Percentiles rank a stretch among this genome's conserved stretches.
These are phyloP conservation scores for Mayamaea pseudoterrestris DNA, from an alignment of 108 stramenopile species.

Conservation along the genomic window DNA sequence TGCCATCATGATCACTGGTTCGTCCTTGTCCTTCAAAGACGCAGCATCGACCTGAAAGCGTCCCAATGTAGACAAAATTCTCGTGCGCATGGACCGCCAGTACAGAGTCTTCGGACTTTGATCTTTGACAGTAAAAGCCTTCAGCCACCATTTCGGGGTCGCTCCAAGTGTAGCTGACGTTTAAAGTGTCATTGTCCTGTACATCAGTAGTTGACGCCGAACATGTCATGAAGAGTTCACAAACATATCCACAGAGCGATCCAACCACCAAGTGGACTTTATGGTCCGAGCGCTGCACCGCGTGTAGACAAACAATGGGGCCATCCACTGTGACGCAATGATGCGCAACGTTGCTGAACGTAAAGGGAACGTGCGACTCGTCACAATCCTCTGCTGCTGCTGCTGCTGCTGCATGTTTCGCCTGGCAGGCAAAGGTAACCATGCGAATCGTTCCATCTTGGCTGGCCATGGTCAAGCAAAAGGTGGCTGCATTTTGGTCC, in stretches of 20 bases:
- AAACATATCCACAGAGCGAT: slow-evolving; percentile 41
- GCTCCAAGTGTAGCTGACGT: slow-evolving; percentile 18
- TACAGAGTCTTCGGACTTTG: slow-evolving; percentile 26
- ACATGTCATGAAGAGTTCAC: slow-evolving; percentile 2
- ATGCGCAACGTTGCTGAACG: slow-evolving; percentile 6
- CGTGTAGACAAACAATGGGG: slow-evolving; percentile 15
- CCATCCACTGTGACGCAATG: slow-evolving; percentile 34
- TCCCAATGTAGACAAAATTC: slow-evolving; percentile 20
- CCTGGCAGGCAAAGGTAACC: slow-evolving; percentile 7
- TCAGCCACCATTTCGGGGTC: slow-evolving; percentile 31
- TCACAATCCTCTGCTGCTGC: slow-evolving; percentile 5
- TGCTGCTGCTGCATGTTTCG: too few species aligned
- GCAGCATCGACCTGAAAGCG: slow-evolving; percentile 16
- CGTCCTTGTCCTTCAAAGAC: slow-evolving; percentile 14
- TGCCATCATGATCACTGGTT: too few species aligned
- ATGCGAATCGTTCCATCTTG: slow-evolving; percentile 39
- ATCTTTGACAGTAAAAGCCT: slow-evolving; percentile 4
- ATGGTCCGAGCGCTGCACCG: not conserved
- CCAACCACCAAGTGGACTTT: slow-evolving; percentile 12
- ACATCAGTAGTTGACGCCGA: not conserved
- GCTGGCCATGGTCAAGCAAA: slow-evolving; percentile 20
- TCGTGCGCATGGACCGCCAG: slow-evolving; percentile 21
- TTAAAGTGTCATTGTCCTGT: not conserved
- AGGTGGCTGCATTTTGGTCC: not conserved
- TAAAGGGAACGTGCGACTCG: not conserved